These are phyloP conservation scores for Macrocybe gigantea DNA, from an alignment of 768 basidiomycete genomes.

Conservation along the genomic window DNA sequence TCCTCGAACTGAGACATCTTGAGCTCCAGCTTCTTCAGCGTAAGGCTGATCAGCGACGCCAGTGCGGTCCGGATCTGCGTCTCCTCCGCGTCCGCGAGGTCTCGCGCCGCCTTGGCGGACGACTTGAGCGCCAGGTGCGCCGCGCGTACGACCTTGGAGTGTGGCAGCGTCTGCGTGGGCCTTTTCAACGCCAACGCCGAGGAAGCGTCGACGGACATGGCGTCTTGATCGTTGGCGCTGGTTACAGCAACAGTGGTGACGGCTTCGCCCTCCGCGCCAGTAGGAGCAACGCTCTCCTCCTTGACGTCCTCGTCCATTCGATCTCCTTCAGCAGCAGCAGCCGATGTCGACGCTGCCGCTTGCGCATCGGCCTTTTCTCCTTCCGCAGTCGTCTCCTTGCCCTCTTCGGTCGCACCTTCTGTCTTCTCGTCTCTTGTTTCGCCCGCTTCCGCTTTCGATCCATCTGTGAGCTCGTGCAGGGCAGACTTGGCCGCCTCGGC, in stretches of 20 bases:
- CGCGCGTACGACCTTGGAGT: constrained; percentile 74
- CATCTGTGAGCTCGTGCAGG: constrained; percentile 72
- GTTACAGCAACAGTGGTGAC: constrained; percentile 12
- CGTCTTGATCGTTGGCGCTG: constrained; percentile 16
- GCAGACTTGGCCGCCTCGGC: constrained; percentile 92
- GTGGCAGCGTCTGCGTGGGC: constrained; percentile 42
- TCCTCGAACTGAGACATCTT: constrained; percentile 96
- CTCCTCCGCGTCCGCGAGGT: constrained; percentile 81
- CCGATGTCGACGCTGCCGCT: too few relatives aligned
- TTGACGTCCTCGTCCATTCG: constrained; percentile 42
- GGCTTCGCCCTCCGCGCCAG: too few relatives aligned
- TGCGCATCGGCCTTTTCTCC: constrained; percentile 20
- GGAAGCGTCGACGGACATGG: constrained; percentile 31
- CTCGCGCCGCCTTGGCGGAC: constrained; percentile 77
- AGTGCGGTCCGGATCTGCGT: constrained; percentile 72
- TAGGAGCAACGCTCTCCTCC: constrained; percentile 5
- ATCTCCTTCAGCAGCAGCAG: constrained; percentile 23
- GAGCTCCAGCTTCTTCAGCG: constrained; percentile 82
- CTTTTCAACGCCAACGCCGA: constrained; percentile 22
- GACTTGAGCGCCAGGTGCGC: constrained; percentile 86
- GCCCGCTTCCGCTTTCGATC: constrained; percentile 32
- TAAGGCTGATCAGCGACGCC: constrained; percentile 80
- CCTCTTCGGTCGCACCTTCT: constrained; percentile 18
- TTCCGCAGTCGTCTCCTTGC: constrained; percentile 14
- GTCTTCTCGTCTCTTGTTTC: constrained; percentile 27